Base-by-base conservation (phyloP, 2,329 filamentous ascomycete species). In the Periconia sp. region DNA sequence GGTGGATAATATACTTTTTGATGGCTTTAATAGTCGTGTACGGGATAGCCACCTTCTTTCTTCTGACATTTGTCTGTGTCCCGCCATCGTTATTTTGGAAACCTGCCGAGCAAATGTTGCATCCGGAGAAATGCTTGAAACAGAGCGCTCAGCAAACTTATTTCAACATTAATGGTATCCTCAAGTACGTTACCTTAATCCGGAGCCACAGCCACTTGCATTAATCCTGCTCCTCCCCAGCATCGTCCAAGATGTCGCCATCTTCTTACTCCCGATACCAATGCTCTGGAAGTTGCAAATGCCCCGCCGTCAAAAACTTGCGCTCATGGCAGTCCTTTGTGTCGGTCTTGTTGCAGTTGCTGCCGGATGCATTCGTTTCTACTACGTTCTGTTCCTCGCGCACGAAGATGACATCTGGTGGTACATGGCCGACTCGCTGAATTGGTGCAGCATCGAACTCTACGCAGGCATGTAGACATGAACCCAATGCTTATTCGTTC, bases 41-140 rank as follows among this genome's bases (percentile, higher is more conserved):
- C 3, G 39, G 36, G 12, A 35, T 45, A 7, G 30, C 23, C 12
- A 45, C 37, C 2, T 46, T 46, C 25, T 46, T 46, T 25, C 18
- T 46, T 4, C 18, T 46, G 23, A n/a, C 30, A 3, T 46, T 46
- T 12, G 36, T 39, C 22, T 46, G 36, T 26, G 29, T 34, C 17
- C 43, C 43, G 26, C 43, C 43, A 11, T 41, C 37, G 17, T 21
- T 41, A n/a, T 46, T 46, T 16, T 46, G 42, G 42, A n/a, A 45
- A n/a, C 29, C 31, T 2, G 31, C 11, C 5, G 36, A 23, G 16
- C 35, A 39, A 16, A 16, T 17, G 10, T 7, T 29, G 13, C 22
- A 31, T 25, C 35, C 42, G 7, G 42, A 37, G 28, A 45, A 45
- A 15, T 45, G 42, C 22, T 16, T 45, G 36, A 37, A 33, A 18